phyloP scores from a whole-genome alignment of 352 stramenopile species.

The Phytophthora podocarpi region DNA sequence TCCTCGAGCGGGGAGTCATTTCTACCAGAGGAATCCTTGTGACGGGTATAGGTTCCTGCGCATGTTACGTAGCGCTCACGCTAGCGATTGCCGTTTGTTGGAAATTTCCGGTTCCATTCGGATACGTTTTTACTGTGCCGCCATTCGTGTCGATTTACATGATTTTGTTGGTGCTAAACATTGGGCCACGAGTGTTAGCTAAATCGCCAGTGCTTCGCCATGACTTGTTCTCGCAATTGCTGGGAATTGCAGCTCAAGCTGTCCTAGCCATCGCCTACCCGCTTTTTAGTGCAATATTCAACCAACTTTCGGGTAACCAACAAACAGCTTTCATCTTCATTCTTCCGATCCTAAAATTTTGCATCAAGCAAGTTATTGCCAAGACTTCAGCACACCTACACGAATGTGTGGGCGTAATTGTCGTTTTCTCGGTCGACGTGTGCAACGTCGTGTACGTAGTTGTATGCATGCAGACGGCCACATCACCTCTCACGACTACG shows the following conservation, averaged over 20 bases:
- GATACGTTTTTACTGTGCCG: constrained; percentile 16
- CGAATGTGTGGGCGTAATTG: constrained; percentile 25
- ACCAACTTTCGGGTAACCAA: constrained; percentile 9
- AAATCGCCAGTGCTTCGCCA: neutral
- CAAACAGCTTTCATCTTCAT: constrained; percentile 25
- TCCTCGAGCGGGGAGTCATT: constrained; percentile 13
- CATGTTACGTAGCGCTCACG: constrained; percentile 13
- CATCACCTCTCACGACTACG: constrained; percentile 14
- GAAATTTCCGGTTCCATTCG: constrained; percentile 28
- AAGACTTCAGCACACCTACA: constrained; percentile 15
- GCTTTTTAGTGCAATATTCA: constrained; percentile 25
- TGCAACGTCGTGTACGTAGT: constrained; percentile 40
- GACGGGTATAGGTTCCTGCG: constrained; percentile 10
- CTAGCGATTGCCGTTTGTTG: constrained; percentile 16
- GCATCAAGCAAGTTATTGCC: constrained; percentile 26
- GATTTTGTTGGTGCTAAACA: constrained; percentile 15
- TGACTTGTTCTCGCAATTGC: constrained; percentile 5
- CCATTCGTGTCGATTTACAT: constrained; percentile 25
- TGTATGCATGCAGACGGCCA: constrained; percentile 35
- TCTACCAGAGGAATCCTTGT: neutral
- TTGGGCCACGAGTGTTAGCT: neutral
- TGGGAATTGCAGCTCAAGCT: constrained; percentile 11
- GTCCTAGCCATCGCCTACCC: constrained; percentile 23
- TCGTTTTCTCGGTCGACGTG: constrained; percentile 39
- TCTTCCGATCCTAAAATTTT: constrained; percentile 26